Conservation (phyloP, 2,329 filamentous ascomycete species). For the Claviceps capensis region DNA sequence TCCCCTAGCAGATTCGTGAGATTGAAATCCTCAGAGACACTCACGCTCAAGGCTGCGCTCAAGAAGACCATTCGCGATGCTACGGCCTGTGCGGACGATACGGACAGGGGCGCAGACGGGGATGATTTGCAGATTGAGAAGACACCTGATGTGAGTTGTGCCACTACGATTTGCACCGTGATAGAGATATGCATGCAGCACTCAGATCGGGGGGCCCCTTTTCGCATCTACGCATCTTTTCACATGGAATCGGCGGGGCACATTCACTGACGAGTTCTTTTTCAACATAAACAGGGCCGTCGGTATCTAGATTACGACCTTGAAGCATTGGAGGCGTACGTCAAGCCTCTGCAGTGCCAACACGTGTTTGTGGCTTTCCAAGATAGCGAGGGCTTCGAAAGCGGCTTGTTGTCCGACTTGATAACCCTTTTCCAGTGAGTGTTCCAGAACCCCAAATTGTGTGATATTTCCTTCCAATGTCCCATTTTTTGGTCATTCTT, state of each 20-base stretch:
- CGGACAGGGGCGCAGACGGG: conserved; percentile 30
- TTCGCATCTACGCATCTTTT: neutral
- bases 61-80: conserved; percentile 61
- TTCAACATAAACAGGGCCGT: conserved; percentile 30
- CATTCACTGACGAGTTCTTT: neutral
- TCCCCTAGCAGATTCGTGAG: conserved; percentile 45
- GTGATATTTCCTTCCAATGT: too few relatives aligned
- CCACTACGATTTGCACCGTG: neutral
- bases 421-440: conserved; percentile 54
- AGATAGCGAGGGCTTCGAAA: conserved; percentile 73
- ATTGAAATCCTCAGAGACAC: conserved; percentile 56
- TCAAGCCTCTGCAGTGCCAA: conserved; percentile 35
- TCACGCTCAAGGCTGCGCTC: conserved; percentile 58
- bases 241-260: neutral
- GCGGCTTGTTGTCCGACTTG: conserved; percentile 55
- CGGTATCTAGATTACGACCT: conserved; percentile 68
- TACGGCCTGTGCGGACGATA: conserved; percentile 34
- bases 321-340: conserved; percentile 50
- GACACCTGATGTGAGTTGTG: conserved; percentile 31
- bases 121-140: conserved; percentile 36
- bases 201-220: neutral
- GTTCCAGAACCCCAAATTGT: neutral
- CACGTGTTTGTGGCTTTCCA: conserved; percentile 62
- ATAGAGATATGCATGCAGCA: neutral
- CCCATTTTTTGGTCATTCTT: too few relatives aligned